Base-by-base conservation (phyloP, 257 asterid genomes). In the Buddleja alternifolia region DNA sequence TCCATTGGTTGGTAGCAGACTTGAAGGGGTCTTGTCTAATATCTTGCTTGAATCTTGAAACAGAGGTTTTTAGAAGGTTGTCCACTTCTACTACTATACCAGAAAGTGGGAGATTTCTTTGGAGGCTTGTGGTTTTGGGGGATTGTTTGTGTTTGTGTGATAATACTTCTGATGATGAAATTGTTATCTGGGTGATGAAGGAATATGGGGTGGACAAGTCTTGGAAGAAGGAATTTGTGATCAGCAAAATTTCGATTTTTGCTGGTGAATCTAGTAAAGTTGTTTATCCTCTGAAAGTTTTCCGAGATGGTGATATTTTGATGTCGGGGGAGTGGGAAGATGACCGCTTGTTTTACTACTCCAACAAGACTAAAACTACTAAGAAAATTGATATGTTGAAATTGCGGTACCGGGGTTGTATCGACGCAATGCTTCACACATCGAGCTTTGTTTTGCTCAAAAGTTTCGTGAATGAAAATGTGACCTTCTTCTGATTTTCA, bases 141-240 rank as follows among this genome's bases (percentile, higher is more conserved):
- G 71, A 19, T 14, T 39, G 48, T 21, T 54, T 85, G 1, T 75
- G 84, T 59, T 7, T 74, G 1, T 66, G 80, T 1, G 80, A 82
- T 16, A 73, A 76, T 29, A 20, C 81, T 1, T 64, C 72, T 14
- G 76, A 67, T n/a, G 47, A n/a, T 0, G 74, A 75, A 34, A 61
- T 85, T 36, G 73, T 67, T 12, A 48, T 85, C 0, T 82, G 89
- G 92, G 59, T 63, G 64, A 73, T 85, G 88, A 80, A 78, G 75
- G 80, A 82, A 51, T 80, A 80, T 7, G 82, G 80, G 53, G 76
- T 65, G 0, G 72, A 76, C 71, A 70, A 58, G 34, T 65, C 79
- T 17, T 80, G 90, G 90, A 59, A 2, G 0, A 75, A 68, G 32
- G 67, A 79, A 40, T 53, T 25, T 52, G 81, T 75, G 6, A 62